Evolutionary conservation across 2,329 filamentous ascomycete species (phyloP), one percentile per base, ranked within the genome.

Genomic region (Proliferodiscus dingleyae): DNA sequence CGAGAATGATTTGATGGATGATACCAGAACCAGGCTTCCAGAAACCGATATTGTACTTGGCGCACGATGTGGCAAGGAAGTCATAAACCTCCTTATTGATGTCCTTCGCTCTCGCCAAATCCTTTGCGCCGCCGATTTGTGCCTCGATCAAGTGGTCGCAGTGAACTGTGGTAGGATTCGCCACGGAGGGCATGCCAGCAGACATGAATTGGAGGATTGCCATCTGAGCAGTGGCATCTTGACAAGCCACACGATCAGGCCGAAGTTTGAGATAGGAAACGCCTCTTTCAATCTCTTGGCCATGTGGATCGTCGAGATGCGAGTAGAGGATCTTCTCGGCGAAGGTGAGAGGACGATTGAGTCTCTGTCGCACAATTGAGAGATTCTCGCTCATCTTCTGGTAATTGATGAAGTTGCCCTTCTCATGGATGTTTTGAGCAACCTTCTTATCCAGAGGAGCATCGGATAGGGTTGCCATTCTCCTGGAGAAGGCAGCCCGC

Each of bases 11-110:
- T 78, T 97, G 93, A 76, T 98, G 93, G 62, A 98, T 98, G 69
- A 97, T 98, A 79, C 93, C 93, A 67, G 91, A 96, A 61, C 93
- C 93, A 56, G 93, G 93, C 71, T 81, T 89, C 93, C 93, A 98
- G 85, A 97, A 97, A 77, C 93, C 93, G 69, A 97, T 97, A 80
- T 97, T 91, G 80, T 97, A 98, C 78, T 97, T 98, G 66, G 90
- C 90, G 69, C 91, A 97, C 57, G 91, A 87, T 54, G 84, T 83
- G 52, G 89, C 81, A 66, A 98, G 75, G 80, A 98, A 98, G 73
- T 97, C 87, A 74, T 97, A 98, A 61, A 98, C 93, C 72, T 97
- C 91, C 80, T 94, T 95, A 84, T 97, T 97, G 75, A 95, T 95
- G 61, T 83, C 80, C 64, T 91, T 77, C 62, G 93, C 93, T 64